phyloP scores from a whole-genome alignment of 805 yeast species.

The Schwanniomyces vanrijiae region DNA sequence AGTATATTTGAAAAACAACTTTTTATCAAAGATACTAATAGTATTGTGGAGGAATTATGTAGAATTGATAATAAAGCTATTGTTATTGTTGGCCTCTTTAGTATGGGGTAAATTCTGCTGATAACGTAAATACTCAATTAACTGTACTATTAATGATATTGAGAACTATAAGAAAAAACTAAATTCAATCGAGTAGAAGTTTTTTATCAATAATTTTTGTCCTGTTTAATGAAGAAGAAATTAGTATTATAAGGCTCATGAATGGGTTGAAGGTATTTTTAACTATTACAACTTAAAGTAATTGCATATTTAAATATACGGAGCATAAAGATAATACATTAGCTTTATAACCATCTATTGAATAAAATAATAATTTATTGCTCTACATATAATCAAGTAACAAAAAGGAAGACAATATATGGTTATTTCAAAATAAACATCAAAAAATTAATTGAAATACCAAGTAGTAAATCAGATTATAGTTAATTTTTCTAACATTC shows the following conservation, averaged over 20 bases:
- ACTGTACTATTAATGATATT: too few relatives aligned
- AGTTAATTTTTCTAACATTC: too few relatives aligned
- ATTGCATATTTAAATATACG: slow-evolving; percentile 73
- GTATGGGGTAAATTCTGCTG: slow-evolving; percentile 38
- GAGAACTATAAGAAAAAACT: slow-evolving; percentile 34
- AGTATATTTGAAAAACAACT: too few relatives aligned
- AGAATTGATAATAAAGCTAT: slow-evolving; percentile 51
- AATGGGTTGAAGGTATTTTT: slow-evolving; percentile 65
- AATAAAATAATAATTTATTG: slow-evolving; percentile 26
- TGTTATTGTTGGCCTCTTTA: slow-evolving; percentile 74
- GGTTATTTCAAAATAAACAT: too few relatives aligned
- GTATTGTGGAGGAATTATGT: slow-evolving; percentile 64
- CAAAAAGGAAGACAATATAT: too few relatives aligned
- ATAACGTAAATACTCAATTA: too few relatives aligned
- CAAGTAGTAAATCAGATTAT: too few relatives aligned
- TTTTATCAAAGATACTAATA: too few relatives aligned
- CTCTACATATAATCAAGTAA: too few relatives aligned
- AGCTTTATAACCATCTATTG: slow-evolving; percentile 56
- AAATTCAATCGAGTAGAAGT: slow-evolving; percentile 64
- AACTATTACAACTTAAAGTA: slow-evolving; percentile 45
- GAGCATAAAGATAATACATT: slow-evolving; percentile 57
- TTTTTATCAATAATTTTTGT: slow-evolving; percentile 66
- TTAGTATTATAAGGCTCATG: slow-evolving; percentile 72
- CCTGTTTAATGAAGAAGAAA: slow-evolving; percentile 83
- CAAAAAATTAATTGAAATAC: too few relatives aligned